Conservation (phyloP, 345 rosid species). For the Alliaria petiolata region DNA sequence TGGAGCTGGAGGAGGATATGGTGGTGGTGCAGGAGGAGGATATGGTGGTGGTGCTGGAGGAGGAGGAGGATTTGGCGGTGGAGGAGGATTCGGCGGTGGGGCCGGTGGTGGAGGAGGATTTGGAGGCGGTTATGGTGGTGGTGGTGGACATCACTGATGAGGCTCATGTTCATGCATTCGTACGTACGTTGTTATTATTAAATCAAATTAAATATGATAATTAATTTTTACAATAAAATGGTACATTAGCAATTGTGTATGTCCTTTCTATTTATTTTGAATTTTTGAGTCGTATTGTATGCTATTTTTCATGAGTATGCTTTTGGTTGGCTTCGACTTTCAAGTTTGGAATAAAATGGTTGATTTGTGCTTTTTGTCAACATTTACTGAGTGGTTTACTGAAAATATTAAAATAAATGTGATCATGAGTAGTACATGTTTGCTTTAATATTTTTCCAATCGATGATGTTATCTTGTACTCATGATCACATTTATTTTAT, state of each 20-base stretch:
- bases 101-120: slow-evolving; percentile 36
- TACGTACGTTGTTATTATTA: slow-evolving; percentile 11
- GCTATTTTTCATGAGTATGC: background rate
- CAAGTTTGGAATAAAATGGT: slow-evolving; percentile 19
- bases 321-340: background rate
- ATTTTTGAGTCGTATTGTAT: background rate
- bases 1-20: slow-evolving; percentile 26
- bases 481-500: too few species aligned
- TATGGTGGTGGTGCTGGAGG: slow-evolving; percentile 35
- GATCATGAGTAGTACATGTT: too few species aligned
- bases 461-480: too few species aligned
- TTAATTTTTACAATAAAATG: slow-evolving; percentile 7
- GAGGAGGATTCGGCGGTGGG: slow-evolving; percentile 33
- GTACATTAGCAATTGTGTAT: slow-evolving; percentile 14
- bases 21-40: slow-evolving; percentile 26
- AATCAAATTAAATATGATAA: background rate
- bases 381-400: too few species aligned
- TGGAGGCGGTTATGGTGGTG: slow-evolving; percentile 37
- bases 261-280: background rate
- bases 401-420: too few species aligned
- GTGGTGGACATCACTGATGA: slow-evolving; percentile 30
- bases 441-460: too few species aligned
- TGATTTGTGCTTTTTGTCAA: background rate
- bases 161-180: slow-evolving; percentile 22
- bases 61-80: slow-evolving; percentile 31